phyloP scores from a whole-genome alignment of 257 asterid species.

The Solanum acaule region DNA sequence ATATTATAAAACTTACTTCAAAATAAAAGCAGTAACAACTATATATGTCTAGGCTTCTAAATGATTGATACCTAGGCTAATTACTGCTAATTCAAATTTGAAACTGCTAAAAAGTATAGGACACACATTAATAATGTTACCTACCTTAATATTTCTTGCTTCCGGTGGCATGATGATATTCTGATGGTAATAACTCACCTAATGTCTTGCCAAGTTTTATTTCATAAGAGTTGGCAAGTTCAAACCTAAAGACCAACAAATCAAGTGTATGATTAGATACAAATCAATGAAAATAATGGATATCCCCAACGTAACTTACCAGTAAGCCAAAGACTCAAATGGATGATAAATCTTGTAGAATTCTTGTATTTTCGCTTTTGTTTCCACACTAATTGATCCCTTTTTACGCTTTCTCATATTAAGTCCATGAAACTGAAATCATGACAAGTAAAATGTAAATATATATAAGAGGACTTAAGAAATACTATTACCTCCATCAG shows the following conservation, averaged over 20 bases:
- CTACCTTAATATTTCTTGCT: background rate
- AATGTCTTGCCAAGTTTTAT: constrained; percentile 20
- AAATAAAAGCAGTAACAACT: background rate
- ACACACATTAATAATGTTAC: background rate
- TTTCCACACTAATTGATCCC: background rate
- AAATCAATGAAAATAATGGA: background rate
- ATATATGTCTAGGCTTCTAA: background rate
- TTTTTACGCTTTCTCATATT: background rate
- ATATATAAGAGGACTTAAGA: background rate
- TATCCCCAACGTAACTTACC: constrained; percentile 16
- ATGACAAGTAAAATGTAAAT: background rate
- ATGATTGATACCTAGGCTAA: background rate
- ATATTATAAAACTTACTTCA: background rate
- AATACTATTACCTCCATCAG: background rate
- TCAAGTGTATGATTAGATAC: background rate
- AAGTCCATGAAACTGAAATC: constrained; percentile 22
- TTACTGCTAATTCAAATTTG: background rate
- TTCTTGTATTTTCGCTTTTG: background rate
- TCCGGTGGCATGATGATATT: background rate
- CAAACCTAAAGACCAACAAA: constrained; percentile 18
- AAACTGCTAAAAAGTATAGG: background rate
- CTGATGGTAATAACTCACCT: constrained; percentile 14
- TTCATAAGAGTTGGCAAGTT: constrained; percentile 26
- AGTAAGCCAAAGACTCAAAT: constrained; percentile 41
- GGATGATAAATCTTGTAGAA: constrained; percentile 37